Percentiles rank a stretch among this genome's conserved stretches.
Evolutionary conservation across 2,329 filamentous ascomycete genomes (phyloP).

Genomic region (Drechmeria coniospora): DNA sequence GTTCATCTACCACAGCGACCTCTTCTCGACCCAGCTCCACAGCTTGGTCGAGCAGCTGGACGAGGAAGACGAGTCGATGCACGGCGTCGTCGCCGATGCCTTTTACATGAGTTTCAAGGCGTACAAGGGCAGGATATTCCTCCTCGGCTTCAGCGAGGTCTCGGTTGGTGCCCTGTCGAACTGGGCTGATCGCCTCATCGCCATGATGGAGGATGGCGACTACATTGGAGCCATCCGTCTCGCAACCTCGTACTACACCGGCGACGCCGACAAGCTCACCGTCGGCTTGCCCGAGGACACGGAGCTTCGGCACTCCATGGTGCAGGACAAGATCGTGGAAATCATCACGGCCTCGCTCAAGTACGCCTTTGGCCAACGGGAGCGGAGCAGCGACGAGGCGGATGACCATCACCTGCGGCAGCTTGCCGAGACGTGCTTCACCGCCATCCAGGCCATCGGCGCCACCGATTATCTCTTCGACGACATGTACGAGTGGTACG

Average conservation of each 20-base stretch:
- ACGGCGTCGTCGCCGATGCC: slow-evolving; percentile 90
- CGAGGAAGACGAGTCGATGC: slow-evolving; percentile 76
- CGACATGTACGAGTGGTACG: slow-evolving; percentile 79
- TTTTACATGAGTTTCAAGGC: slow-evolving; percentile 96
- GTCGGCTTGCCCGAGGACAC: slow-evolving; percentile 85
- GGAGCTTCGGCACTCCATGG: slow-evolving; percentile 58
- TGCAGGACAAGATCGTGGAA: slow-evolving; percentile 77
- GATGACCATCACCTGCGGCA: slow-evolving; percentile 53
- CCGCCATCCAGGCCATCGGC: slow-evolving; percentile 62
- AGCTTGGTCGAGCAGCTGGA: slow-evolving; percentile 75
- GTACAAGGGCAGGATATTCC: slow-evolving; percentile 86
- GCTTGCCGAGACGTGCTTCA: slow-evolving; percentile 69
- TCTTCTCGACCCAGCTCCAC: slow-evolving; percentile 80
- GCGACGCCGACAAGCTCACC: slow-evolving; percentile 83
- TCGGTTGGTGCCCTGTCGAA: slow-evolving; percentile 87
- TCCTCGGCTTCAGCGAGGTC: slow-evolving; percentile 86
- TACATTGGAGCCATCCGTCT: slow-evolving; percentile 83
- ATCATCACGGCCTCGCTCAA: slow-evolving; percentile 87
- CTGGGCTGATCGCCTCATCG: slow-evolving; percentile 87
- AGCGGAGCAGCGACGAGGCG: slow-evolving; percentile 27
- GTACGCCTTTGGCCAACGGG: slow-evolving; percentile 63
- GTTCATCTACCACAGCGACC: slow-evolving; percentile 79
- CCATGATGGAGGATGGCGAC: slow-evolving; percentile 92
- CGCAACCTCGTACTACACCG: slow-evolving; percentile 83
- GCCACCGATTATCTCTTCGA: slow-evolving; percentile 80